Evolutionary conservation across 164 flowering plant genomes (phyloP).

Genomic region (Annona cherimola): DNA sequence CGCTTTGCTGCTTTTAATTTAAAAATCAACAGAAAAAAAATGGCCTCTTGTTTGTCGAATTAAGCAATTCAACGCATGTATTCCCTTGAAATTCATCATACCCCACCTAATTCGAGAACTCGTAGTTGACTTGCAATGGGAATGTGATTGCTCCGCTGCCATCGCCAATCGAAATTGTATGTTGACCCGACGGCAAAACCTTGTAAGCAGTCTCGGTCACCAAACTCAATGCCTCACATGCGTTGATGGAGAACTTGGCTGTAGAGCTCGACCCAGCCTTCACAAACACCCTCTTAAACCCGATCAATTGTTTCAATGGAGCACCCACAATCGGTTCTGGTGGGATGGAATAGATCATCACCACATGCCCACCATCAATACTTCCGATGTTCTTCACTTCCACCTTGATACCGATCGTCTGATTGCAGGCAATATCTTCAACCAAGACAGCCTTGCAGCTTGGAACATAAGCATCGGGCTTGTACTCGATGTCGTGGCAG

Average conservation of each 20-base stretch:
- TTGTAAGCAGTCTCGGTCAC: constrained; percentile 11
- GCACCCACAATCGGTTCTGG: constrained; percentile 2
- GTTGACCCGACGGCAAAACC: constrained; percentile 16
- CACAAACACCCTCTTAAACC: constrained; percentile 18
- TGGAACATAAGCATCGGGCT: not conserved
- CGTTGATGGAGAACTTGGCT: constrained; percentile 15
- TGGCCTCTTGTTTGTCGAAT: no score
- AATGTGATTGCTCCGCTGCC: constrained; percentile 11
- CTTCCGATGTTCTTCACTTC: constrained; percentile 5
- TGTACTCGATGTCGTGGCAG: constrained; percentile 5
- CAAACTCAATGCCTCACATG: constrained; percentile 16
- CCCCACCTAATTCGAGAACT: no score
- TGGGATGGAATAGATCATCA: constrained; percentile 19
- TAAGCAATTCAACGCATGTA: no score
- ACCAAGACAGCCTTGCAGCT: not conserved
- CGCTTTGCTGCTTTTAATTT: no score
- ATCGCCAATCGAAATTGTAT: constrained; percentile 14
- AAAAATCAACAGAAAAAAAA: not conserved
- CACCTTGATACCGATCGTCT: not conserved
- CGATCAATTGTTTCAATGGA: constrained; percentile 12
- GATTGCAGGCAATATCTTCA: not conserved
- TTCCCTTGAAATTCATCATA: no score
- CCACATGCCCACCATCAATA: constrained; percentile 1
- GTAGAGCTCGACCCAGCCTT: not conserved
- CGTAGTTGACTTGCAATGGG: constrained; percentile 1